phyloP scores from a whole-genome alignment of 805 yeast species.

The Cyberlindnera subsufficiens region DNA sequence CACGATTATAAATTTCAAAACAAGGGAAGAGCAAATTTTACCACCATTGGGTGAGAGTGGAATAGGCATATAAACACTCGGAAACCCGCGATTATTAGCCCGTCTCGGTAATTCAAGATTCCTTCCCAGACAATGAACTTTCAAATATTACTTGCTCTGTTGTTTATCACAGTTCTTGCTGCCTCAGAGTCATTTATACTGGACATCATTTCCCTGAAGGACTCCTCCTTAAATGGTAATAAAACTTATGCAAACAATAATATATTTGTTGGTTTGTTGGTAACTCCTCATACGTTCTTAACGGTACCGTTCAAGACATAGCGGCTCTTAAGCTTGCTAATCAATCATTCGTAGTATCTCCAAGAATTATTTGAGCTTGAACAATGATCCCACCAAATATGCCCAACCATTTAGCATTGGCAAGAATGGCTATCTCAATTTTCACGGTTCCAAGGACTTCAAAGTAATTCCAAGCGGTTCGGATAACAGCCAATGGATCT shows the following conservation, averaged over 20 bases:
- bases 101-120: no score
- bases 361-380: conserved; percentile 6
- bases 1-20: no score
- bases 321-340: conserved; percentile 1
- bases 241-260: not conserved
- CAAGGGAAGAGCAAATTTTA: no score
- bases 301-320: conserved; percentile 3
- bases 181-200: conserved; percentile 4
- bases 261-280: conserved; percentile 6
- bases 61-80: no score
- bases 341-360: conserved; percentile 4
- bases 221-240: not conserved
- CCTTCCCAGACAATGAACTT: no score
- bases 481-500: conserved; percentile 5
- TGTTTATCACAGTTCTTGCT: not conserved
- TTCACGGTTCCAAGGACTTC: conserved; percentile 5
- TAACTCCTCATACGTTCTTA: not conserved
- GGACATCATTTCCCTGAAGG: not conserved
- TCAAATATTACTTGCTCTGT: not conserved
- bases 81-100: no score
- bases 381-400: not conserved
- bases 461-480: conserved; percentile 8
- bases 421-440: conserved; percentile 6
- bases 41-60: no score
- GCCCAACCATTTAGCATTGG: conserved; percentile 9